These are phyloP conservation scores for Scedosporium boydii DNA, from an alignment of 2,329 filamentous ascomycete species.

Conservation along the genomic window DNA sequence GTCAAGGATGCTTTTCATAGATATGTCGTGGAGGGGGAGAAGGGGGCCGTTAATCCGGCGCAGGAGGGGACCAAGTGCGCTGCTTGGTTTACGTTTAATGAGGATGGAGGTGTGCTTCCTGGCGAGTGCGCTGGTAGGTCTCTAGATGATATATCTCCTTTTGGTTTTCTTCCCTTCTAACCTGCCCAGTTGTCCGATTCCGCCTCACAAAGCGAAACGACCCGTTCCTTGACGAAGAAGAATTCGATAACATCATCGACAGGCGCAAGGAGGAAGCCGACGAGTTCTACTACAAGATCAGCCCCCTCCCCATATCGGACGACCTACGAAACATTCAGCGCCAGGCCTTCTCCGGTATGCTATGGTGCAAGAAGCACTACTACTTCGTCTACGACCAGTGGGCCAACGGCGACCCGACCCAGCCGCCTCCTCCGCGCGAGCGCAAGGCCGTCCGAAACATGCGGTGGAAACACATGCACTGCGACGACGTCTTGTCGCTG, in stretches of 20 bases:
- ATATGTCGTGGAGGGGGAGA: constrained; percentile 73
- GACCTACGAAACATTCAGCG: constrained; percentile 92
- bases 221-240: constrained; percentile 80
- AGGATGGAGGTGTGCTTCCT: constrained; percentile 75
- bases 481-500: constrained; percentile 95
- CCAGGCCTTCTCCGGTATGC: constrained; percentile 91
- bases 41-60: constrained; percentile 71
- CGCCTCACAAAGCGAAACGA: constrained; percentile 69
- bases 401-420: constrained; percentile 85
- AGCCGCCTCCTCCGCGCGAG: constrained; percentile 73
- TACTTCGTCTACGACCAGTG: constrained; percentile 97
- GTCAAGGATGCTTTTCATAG: constrained; percentile 95
- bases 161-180: constrained; percentile 14
- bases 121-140: constrained; percentile 81
- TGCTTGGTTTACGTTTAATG: constrained; percentile 87
- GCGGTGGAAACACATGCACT: constrained; percentile 89
- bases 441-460: constrained; percentile 76
- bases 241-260: constrained; percentile 85
- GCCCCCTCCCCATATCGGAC: constrained; percentile 85
- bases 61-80: constrained; percentile 78
- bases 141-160: constrained; percentile 20
- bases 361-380: constrained; percentile 98
- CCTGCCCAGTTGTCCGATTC: constrained; percentile 70
- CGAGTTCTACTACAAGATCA: constrained; percentile 91
- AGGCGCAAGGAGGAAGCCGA: constrained; percentile 81